Conservation (phyloP, 1,284 basidiomycete genomes). For the Thecaphora thlaspeos region DNA sequence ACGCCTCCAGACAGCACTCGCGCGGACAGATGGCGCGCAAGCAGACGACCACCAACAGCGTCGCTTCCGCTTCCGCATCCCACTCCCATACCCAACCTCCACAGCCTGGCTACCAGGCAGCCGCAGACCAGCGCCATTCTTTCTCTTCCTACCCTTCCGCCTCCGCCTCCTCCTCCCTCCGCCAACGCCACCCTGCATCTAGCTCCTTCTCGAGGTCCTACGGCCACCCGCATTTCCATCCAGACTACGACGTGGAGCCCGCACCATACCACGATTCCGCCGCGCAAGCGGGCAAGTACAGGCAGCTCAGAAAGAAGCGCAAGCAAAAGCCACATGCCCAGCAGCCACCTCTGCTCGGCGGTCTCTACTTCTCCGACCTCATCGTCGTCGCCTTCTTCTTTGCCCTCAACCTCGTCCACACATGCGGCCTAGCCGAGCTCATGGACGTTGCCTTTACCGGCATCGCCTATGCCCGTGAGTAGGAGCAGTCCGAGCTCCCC, state of each 20-base stretch:
- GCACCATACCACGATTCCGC: no score
- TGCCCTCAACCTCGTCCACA: slow-evolving; percentile 44
- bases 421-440: slow-evolving; percentile 49
- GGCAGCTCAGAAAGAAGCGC: slow-evolving; percentile 8
- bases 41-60: not conserved
- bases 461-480: slow-evolving; percentile 21
- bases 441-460: slow-evolving; percentile 46
- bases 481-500: not conserved
- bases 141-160: no score
- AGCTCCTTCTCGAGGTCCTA: no score
- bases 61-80: no score
- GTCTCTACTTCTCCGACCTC: slow-evolving; percentile 52
- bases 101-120: no score
- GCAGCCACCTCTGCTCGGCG: slow-evolving; percentile 39
- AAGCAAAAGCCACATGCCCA: slow-evolving; percentile 7
- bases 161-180: not conserved
- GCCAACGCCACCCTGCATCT: no score
- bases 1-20: slow-evolving; percentile 1
- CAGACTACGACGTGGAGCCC: slow-evolving; percentile 5
- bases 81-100: no score
- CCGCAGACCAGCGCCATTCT: no score
- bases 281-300: no score
- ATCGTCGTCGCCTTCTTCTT: slow-evolving; percentile 49
- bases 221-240: no score
- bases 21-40: slow-evolving; percentile 7